Evolutionary conservation across 1,284 basidiomycete species (phyloP).

Genomic region (Trichosporon ovoides): DNA sequence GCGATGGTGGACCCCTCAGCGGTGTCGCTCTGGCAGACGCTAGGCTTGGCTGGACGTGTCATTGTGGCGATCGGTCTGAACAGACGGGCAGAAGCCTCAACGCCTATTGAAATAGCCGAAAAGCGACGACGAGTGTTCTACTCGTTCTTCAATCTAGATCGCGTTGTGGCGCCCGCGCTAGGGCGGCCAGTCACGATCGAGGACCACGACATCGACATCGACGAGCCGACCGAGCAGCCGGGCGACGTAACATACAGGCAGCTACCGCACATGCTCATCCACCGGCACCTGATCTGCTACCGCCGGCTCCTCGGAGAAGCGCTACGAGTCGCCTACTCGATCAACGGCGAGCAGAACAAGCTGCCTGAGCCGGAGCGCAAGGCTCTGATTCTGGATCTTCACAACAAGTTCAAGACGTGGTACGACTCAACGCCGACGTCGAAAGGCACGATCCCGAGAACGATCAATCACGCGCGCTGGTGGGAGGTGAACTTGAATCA

Average conservation of each 20-base stretch:
- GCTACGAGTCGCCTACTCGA: slow-evolving; percentile 26
- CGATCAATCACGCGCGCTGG: slow-evolving; percentile 28
- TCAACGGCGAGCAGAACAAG: slow-evolving; percentile 26
- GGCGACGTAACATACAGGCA: slow-evolving; percentile 23
- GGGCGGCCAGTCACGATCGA: slow-evolving; percentile 30
- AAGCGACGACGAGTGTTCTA: slow-evolving; percentile 31
- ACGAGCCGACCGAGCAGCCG: slow-evolving; percentile 21
- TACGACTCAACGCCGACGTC: background rate
- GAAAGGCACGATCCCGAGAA: slow-evolving; percentile 7
- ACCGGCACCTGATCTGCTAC: slow-evolving; percentile 23
- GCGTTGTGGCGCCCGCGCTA: slow-evolving; percentile 28
- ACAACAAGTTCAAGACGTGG: slow-evolving; percentile 19
- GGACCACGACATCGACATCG: slow-evolving; percentile 34
- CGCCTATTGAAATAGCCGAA: slow-evolving; percentile 19
- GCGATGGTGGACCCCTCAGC: slow-evolving; percentile 25
- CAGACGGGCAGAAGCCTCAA: slow-evolving; percentile 21
- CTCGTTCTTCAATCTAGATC: slow-evolving; percentile 36
- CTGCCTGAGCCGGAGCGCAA: slow-evolving; percentile 24
- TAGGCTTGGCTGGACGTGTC: slow-evolving; percentile 29
- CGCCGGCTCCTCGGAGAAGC: slow-evolving; percentile 27
- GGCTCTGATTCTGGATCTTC: slow-evolving; percentile 22
- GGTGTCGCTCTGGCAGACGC: slow-evolving; percentile 28
- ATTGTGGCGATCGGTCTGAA: slow-evolving; percentile 32
- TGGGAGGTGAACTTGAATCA: slow-evolving; percentile 31
- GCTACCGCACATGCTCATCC: slow-evolving; percentile 9